These are phyloP conservation scores for Aspergillus sp. DNA, from an alignment of 2,329 filamentous ascomycete genomes.

Conservation along the genomic window DNA sequence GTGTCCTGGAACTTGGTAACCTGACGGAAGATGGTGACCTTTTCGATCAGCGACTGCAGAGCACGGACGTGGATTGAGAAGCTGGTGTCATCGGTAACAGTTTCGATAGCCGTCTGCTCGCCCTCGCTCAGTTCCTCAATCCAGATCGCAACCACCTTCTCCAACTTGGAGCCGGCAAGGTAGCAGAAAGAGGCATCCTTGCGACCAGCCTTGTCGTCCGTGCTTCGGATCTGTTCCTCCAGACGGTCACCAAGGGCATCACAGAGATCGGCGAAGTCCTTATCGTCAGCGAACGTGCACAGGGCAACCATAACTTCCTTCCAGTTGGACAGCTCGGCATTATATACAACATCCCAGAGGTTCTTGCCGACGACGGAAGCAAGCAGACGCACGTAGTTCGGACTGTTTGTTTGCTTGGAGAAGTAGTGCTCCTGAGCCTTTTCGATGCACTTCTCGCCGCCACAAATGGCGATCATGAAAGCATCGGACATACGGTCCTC, in stretches of 20 bases:
- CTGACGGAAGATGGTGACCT: slow-evolving; percentile 94
- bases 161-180: slow-evolving; percentile 90
- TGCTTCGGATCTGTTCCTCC: slow-evolving; percentile 65
- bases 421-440: slow-evolving; percentile 94
- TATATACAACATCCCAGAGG: slow-evolving; percentile 96
- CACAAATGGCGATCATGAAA: slow-evolving; percentile 97
- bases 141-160: slow-evolving; percentile 97
- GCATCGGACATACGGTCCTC: slow-evolving; percentile 93
- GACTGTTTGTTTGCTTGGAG: slow-evolving; percentile 76
- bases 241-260: slow-evolving; percentile 93
- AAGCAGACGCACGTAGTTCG: slow-evolving; percentile 89
- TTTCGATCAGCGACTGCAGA: slow-evolving; percentile 94
- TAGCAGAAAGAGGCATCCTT: slow-evolving; percentile 98
- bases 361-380: slow-evolving; percentile 95
- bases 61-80: slow-evolving; percentile 91
- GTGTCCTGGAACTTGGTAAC: slow-evolving; percentile 88
- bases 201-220: slow-evolving; percentile 62
- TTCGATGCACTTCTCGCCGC: slow-evolving; percentile 88
- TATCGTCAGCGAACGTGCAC: slow-evolving; percentile 90
- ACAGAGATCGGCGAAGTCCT: slow-evolving; percentile 91
- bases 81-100: slow-evolving; percentile 72
- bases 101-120: slow-evolving; percentile 74
- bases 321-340: slow-evolving; percentile 90
- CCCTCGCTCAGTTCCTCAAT: slow-evolving; percentile 84
- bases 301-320: slow-evolving; percentile 95